Percentiles rank a stretch among this genome's conserved stretches.
These are phyloP conservation scores for Metarhizium anisopliae DNA, from an alignment of 2,329 filamentous ascomycete genomes.

Conservation along the genomic window DNA sequence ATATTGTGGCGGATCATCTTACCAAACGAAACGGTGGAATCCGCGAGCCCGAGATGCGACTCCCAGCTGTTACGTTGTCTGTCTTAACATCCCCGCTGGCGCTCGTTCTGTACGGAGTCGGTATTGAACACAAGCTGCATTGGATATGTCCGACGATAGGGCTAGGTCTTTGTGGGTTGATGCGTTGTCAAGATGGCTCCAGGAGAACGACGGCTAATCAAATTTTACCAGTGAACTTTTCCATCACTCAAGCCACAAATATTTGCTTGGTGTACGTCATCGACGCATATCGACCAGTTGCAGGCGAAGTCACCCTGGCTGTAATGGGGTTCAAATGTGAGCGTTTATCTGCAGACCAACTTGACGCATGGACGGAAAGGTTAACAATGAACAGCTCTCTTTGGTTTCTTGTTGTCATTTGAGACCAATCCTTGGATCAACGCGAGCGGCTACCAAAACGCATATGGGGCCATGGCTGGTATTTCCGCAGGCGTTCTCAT, in stretches of 20 bases:
- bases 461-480: constrained; percentile 49
- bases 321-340: constrained; percentile 46
- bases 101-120: constrained; percentile 37
- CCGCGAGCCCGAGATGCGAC: constrained; percentile 51
- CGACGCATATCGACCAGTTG: constrained; percentile 47
- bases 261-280: constrained; percentile 48
- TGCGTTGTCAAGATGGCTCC: background rate
- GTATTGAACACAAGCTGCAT: constrained; percentile 35
- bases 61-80: constrained; percentile 43
- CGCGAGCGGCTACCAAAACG: constrained; percentile 36
- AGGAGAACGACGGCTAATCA: background rate
- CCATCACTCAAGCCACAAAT: constrained; percentile 46
- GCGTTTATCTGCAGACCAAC: constrained; percentile 8
- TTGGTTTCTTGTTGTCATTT: constrained; percentile 50
- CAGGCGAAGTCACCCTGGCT: constrained; percentile 45
- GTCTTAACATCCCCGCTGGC: constrained; percentile 39
- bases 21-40: constrained; percentile 46
- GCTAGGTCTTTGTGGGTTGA: constrained; percentile 38
- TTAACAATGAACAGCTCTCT: constrained; percentile 29
- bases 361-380: background rate
- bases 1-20: constrained; percentile 37
- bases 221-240: constrained; percentile 37
- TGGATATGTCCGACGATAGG: constrained; percentile 50
- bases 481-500: constrained; percentile 39
- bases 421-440: constrained; percentile 52